These are phyloP conservation scores for Pleurotus pulmonarius DNA, from an alignment of 768 basidiomycete genomes.

Conservation along the genomic window DNA sequence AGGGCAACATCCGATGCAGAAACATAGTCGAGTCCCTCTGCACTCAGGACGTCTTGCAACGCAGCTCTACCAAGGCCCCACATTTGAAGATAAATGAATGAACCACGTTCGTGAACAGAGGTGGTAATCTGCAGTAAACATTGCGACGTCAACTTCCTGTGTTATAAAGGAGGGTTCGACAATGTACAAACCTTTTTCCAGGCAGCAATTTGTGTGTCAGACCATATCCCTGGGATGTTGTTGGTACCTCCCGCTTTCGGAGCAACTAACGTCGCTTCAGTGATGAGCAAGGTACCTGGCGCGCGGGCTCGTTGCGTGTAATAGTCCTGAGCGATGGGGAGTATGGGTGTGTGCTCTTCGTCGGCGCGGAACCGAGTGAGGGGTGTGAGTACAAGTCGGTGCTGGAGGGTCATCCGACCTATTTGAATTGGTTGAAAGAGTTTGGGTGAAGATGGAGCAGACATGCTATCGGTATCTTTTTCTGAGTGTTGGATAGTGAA, in stretches of 20 bases:
- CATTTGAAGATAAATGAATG: conserved; percentile 40
- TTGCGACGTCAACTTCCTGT: too few species aligned
- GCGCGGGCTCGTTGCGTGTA: conserved; percentile 20
- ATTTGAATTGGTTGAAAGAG: conserved; percentile 37
- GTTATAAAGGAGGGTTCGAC: too few species aligned
- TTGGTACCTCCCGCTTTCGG: conserved; percentile 24
- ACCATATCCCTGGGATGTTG: conserved; percentile 30
- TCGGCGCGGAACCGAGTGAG: conserved; percentile 38
- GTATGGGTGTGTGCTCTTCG: conserved; percentile 23
- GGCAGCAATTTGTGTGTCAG: too few species aligned
- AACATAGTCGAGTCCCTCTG: conserved; percentile 12
- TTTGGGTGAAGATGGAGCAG: background rate
- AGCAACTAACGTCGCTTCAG: conserved; percentile 34
- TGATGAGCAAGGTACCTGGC: conserved; percentile 29
- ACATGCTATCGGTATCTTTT: too few species aligned
- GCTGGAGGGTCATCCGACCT: conserved; percentile 29
- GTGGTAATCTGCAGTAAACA: background rate
- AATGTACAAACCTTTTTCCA: too few species aligned
- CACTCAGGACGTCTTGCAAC: conserved; percentile 15
- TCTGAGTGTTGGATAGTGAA: too few species aligned
- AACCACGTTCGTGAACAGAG: conserved; percentile 14
- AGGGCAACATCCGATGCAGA: conserved; percentile 21
- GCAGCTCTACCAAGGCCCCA: conserved; percentile 43
- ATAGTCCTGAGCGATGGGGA: conserved; percentile 21
- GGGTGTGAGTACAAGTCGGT: conserved; percentile 45